Evolutionary conservation across 2,329 filamentous ascomycete species (phyloP).

Genomic region (Shiraia sp.): DNA sequence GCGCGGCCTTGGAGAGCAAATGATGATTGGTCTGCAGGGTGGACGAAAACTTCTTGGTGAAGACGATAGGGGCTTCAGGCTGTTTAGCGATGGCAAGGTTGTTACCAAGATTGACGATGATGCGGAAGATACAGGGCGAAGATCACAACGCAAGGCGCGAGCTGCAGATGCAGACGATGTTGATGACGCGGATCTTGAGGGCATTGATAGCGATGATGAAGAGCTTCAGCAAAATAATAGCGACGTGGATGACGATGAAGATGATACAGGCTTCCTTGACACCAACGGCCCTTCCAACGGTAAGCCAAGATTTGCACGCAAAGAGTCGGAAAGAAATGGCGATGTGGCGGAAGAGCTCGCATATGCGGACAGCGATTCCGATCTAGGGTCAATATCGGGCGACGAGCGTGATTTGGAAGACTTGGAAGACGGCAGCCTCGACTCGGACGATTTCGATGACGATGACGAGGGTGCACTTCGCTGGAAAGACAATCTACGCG

Average conservation of each 20-base stretch:
- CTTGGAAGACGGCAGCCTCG: slow-evolving; percentile 52
- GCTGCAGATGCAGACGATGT: slow-evolving; percentile 52
- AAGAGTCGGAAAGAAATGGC: slow-evolving; percentile 34
- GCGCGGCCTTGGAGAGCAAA: slow-evolving; percentile 89
- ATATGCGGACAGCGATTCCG: slow-evolving; percentile 96
- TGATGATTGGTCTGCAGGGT: slow-evolving; percentile 86
- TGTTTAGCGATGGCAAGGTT: slow-evolving; percentile 78
- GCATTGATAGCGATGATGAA: slow-evolving; percentile 56
- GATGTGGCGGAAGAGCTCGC: slow-evolving; percentile 68
- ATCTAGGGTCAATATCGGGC: slow-evolving; percentile 82
- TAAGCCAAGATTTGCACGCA: slow-evolving; percentile 30
- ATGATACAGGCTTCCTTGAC: slow-evolving; percentile 52
- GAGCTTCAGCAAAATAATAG: slow-evolving; percentile 54
- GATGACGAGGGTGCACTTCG: slow-evolving; percentile 74
- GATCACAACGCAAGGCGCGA: slow-evolving; percentile 56
- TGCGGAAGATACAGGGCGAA: slow-evolving; percentile 62
- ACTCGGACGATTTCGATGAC: slow-evolving; percentile 59
- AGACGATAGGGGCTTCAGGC: slow-evolving; percentile 77
- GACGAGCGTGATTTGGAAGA: slow-evolving; percentile 48
- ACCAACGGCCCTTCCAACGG: slow-evolving; percentile 47
- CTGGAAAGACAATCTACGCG: slow-evolving; percentile 88
- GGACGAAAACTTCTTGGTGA: slow-evolving; percentile 82
- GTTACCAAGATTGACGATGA: slow-evolving; percentile 61
- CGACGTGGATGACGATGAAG: slow-evolving; percentile 56
- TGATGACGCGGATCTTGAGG: slow-evolving; percentile 57